Base-by-base conservation (phyloP, 148 eudicot species). In the Salicornia ramosissima region DNA sequence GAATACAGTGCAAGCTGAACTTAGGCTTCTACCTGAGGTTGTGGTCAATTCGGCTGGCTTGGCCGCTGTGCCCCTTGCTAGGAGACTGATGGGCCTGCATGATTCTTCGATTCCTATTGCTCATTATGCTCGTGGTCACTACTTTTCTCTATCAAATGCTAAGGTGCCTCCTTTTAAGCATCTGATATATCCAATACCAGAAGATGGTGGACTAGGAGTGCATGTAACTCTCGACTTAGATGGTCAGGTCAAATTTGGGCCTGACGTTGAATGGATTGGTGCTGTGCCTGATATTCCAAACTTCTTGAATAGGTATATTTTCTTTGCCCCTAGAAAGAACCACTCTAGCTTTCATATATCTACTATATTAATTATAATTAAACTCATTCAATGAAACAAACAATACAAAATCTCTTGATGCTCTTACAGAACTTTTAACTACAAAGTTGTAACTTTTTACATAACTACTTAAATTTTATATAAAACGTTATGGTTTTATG, bases 151-250 rank as follows among this genome's bases (percentile, higher is more conserved):
- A 30, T 81, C 96, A 15, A 84, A 86, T 49, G 76, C 77, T 33
- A 88, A 79, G 81, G 59, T 25, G 72, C 79, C 91, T 4, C 82
- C 92, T 57, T 93, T 93, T 61, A 74, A 66, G 29, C 98, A 83
- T 74, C 81, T 93, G 80, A 90, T 93, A 65, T 93, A 93, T 80
- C 98, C 98, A 69, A 86, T 93, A 73, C 98, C 98, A 5, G 98
- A 88, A 80, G 96, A 88, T 71, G 98, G 98, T 66, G 96, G 98
- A 29, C 75, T 93, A 47, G 98, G 98, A 54, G 98, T 93, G 33
- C 98, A 93, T 80, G 98, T 90, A 61, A 90, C 98, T 8, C 73
- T 93, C 64, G 98, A 93, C 74, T 76, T 93, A 64, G 80, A 86
- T 71, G 96, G 94, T 53, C 94, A 83, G 73, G 86, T 90, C 75